A percentile compares a stretch with the other conserved stretches of the same genome.
Conservation (phyloP, 2,329 filamentous ascomycete species). For the Neoascochyta sp. region DNA sequence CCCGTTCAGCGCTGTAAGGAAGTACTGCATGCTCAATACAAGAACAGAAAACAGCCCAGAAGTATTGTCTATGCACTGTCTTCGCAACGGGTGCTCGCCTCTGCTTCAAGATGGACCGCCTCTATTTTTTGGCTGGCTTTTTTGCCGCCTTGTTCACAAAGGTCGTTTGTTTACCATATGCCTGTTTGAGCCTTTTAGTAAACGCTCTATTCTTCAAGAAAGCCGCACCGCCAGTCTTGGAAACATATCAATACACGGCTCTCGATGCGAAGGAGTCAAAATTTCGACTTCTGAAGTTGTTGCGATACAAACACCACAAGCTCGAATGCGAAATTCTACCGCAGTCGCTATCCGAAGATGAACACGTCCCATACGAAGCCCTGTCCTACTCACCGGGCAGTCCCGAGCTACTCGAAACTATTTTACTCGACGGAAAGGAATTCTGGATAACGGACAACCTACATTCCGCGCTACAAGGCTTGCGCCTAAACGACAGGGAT, state of each 20-base stretch:
- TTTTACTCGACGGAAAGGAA: constrained; percentile 6
- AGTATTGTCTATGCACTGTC: too few relatives aligned
- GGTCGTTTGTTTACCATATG: too few relatives aligned
- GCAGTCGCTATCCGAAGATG: constrained; percentile 2
- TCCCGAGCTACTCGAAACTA: constrained; percentile 1
- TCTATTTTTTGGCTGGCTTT: too few relatives aligned
- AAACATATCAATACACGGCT: background rate
- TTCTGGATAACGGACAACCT: constrained; percentile 11
- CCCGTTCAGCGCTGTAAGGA: too few relatives aligned
- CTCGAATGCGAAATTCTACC: constrained; percentile 11
- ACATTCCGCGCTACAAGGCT: constrained; percentile 5
- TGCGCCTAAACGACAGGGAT: constrained; percentile 1
- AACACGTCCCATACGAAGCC: constrained; percentile 12
- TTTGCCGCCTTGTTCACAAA: too few relatives aligned
- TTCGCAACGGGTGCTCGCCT: too few relatives aligned
- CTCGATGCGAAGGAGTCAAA: background rate
- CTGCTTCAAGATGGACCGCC: too few relatives aligned
- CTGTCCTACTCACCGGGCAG: constrained; percentile 16
- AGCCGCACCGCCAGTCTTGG: too few relatives aligned
- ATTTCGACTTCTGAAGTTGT: constrained; percentile 5
- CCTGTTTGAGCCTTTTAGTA: too few relatives aligned
- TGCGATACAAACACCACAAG: constrained; percentile 1
- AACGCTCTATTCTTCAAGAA: too few relatives aligned
- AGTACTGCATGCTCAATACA: too few relatives aligned
- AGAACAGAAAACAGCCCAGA: too few relatives aligned